Base-by-base conservation (phyloP, 192 early-diverging fungal species). In the Pilaira anomala region DNA sequence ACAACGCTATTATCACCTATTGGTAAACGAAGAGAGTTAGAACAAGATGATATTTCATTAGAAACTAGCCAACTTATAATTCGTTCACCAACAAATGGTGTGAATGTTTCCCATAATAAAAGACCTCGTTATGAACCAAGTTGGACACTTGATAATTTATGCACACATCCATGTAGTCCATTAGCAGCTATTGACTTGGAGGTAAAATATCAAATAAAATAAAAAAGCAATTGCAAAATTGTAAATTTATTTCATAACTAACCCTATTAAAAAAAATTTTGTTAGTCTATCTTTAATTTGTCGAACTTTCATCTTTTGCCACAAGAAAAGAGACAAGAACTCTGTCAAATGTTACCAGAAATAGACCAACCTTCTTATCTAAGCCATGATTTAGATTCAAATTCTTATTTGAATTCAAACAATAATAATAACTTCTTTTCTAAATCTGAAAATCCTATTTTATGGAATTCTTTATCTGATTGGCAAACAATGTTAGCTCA, bases 141-240 rank as follows among this genome's bases (percentile, higher is more conserved):
- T 25, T 41, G 56, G 39, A 39, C 40, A 16, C 33, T 58, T 42
- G 56, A 58, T 25, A 58, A 58, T 58, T 42, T 58, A 58, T 58
- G 56, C 40, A 58, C 36, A 40, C 36, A 40, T 41, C 40, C 65
- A 28, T 58, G 36, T 28, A 66, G 65, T 45, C 42, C 65, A 9
- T 59, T 66, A 40, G 65, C 65, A 11, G 9, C 36, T 49, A 42
- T 59, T 24, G 48, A 66, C n/a, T 26, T 66, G 22, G 65, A 66
- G 30, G 65, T 66, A 66, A 66, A 36, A 7, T n/a, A n/a, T n/a
- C n/a, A n/a, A 57, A 57, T 3, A 57, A 13, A 19, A 57, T 5
- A 29, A 36, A 12, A 16, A 57, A 24, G n/a, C 21, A 13, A 25
- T 24, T 8, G 13, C 25, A 1, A n/a, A n/a, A n/a, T n/a, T n/a